Base-by-base conservation (phyloP, 345 rosid genomes). In the Gossypium australe region DNA sequence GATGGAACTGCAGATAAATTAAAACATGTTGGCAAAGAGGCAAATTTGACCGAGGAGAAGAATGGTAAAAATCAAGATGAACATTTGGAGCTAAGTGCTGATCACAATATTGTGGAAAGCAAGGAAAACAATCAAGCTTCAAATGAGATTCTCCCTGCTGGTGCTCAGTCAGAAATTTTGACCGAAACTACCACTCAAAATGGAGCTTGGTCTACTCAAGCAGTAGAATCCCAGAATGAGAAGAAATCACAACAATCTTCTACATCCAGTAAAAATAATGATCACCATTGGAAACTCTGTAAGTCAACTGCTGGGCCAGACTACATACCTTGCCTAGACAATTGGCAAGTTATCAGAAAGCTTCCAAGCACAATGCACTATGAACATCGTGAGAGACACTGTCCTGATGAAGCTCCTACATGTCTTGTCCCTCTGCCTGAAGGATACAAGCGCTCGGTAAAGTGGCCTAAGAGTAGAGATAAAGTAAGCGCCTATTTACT, bases 281-380 rank as follows among this genome's bases (percentile, higher is more conserved):
- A 57, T 45, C 82, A 86, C 63, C 59, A 70, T 57, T 93, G 99
- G 99, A 95, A 88, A 78, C 72, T 87, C 1, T 95, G 99, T 84
- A 95, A 95, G 78, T 82, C 85, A 63, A 90, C 93, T 67, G 91
- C 94, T 65, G 98, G 97, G 41, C 86, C 96, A 56, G 99, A 95
- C 78, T 93, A 87, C 88, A 91, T 95, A 78, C 99, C 98, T 77
- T 95, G 98, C 82, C 97, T 95, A 67, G 99, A 95, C 82, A 93
- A 93, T 74, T 86, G 76, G 89, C 83, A 86, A 80, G 86, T 82
- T 76, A 87, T 95, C 77, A 88, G 78, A 84, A 93, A 78, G 81
- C 98, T 95, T 86, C 80, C 65, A 6, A 78, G 78, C 75, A 91
- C 87, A 8, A 84, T 62, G 79, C 99, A 93, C 75, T 95, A 85